phyloP scores from a whole-genome alignment of 352 stramenopile genomes.

The Globisporangium lucens region DNA sequence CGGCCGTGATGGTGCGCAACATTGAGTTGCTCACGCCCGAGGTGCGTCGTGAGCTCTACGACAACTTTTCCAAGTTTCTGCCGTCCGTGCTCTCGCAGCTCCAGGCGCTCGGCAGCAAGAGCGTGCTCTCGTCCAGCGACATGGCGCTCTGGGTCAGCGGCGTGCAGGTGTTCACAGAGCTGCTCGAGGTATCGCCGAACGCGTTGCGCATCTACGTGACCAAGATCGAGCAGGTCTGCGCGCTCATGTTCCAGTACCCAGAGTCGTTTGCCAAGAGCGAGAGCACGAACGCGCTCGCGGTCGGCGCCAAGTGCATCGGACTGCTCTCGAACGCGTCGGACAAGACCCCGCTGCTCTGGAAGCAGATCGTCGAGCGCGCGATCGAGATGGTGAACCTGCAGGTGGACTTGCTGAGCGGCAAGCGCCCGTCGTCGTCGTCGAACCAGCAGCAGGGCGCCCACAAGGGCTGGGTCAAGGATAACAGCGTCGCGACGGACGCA shows the following conservation, averaged over 20 bases:
- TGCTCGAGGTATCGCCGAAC: constrained; percentile 54
- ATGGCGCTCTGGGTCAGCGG: constrained; percentile 29
- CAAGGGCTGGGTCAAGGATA: constrained; percentile 65
- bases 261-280: constrained; percentile 23
- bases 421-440: constrained; percentile 27
- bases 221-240: constrained; percentile 65
- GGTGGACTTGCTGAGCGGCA: constrained; percentile 61
- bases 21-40: constrained; percentile 54
- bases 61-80: constrained; percentile 59
- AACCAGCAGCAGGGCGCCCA: constrained; percentile 31
- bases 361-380: constrained; percentile 56
- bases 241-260: constrained; percentile 27
- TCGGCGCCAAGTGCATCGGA: constrained; percentile 41
- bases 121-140: constrained; percentile 22
- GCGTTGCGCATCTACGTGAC: constrained; percentile 47
- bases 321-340: constrained; percentile 59
- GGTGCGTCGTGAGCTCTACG: constrained; percentile 54
- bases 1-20: constrained; percentile 41
- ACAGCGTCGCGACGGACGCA: constrained; percentile 24
- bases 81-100: constrained; percentile 49
- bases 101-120: constrained; percentile 25
- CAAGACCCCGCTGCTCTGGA: constrained; percentile 60
- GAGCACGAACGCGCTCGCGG: constrained; percentile 17
- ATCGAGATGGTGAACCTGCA: constrained; percentile 63
- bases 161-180: constrained; percentile 40